These are phyloP conservation scores for Nicotiana benthamiana DNA, from an alignment of 257 asterid genomes.

Conservation along the genomic window DNA sequence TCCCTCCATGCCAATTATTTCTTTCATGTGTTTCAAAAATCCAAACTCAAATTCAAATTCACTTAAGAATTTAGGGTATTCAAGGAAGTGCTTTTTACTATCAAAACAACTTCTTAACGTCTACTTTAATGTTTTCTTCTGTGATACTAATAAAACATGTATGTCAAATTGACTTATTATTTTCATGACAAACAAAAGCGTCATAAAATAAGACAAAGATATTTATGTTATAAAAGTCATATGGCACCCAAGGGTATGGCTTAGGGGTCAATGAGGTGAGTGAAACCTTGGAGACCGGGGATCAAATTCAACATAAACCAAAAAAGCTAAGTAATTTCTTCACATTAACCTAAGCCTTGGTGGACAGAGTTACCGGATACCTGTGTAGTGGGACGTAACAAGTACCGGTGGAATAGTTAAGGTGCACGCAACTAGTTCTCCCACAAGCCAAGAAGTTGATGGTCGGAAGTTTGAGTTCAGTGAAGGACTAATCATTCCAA, in stretches of 20 bases:
- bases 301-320: too few relatives aligned
- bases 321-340: too few relatives aligned
- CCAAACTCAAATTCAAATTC: not conserved
- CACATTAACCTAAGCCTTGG: too few relatives aligned
- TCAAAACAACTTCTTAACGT: not conserved
- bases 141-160: not conserved
- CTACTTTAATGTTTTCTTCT: not conserved
- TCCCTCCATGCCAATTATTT: not conserved
- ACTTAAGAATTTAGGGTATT: not conserved
- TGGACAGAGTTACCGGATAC: too few relatives aligned
- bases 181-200: not conserved
- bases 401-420: too few relatives aligned
- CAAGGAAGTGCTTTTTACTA: not conserved
- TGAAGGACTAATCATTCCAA: conserved; percentile 25
- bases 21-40: not conserved
- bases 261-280: not conserved
- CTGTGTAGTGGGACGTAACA: too few relatives aligned
- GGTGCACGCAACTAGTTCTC: too few relatives aligned
- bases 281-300: not conserved
- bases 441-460: conserved; percentile 47
- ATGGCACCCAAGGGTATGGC: not conserved
- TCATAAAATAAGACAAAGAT: not conserved
- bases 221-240: not conserved
- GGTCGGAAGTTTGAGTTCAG: conserved; percentile 46
- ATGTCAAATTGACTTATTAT: not conserved